Conservation (phyloP, 495 filamentous ascomycete species). For the Letharia columbiana region DNA sequence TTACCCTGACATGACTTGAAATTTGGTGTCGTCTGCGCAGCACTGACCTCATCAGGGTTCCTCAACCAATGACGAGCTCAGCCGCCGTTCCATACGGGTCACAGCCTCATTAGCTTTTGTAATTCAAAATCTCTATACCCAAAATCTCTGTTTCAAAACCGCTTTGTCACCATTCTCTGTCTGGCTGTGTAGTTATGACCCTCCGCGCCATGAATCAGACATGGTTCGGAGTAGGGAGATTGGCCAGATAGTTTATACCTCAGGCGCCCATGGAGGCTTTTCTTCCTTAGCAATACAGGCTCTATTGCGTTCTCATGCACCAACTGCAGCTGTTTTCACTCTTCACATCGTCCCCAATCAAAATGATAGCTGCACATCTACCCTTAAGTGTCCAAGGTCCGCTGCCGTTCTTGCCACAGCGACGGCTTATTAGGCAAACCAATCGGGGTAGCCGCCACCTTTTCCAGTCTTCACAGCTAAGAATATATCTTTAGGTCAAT, state of each 20-base stretch:
- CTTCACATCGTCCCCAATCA: background rate
- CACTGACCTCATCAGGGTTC: constrained; percentile 1
- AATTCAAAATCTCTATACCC: background rate
- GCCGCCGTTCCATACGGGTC: background rate
- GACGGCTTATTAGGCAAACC: background rate
- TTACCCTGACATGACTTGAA: background rate
- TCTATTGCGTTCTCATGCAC: background rate
- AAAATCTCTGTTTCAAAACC: background rate
- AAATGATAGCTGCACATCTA: background rate
- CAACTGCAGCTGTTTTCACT: background rate
- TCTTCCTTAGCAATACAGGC: background rate
- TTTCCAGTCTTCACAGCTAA: background rate
- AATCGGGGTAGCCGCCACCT: background rate
- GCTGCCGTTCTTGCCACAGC: background rate
- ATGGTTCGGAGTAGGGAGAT: background rate
- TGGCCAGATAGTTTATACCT: background rate
- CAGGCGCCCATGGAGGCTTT: background rate
- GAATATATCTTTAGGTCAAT: background rate
- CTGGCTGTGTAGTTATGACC: background rate
- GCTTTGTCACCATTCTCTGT: background rate
- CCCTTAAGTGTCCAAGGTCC: background rate
- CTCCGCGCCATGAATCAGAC: background rate
- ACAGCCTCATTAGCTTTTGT: background rate
- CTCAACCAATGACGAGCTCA: constrained; percentile 3
- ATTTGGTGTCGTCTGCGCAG: background rate